phyloP scores from a whole-genome alignment of 2,329 filamentous ascomycete genomes.

The Cercospora berteroae region DNA sequence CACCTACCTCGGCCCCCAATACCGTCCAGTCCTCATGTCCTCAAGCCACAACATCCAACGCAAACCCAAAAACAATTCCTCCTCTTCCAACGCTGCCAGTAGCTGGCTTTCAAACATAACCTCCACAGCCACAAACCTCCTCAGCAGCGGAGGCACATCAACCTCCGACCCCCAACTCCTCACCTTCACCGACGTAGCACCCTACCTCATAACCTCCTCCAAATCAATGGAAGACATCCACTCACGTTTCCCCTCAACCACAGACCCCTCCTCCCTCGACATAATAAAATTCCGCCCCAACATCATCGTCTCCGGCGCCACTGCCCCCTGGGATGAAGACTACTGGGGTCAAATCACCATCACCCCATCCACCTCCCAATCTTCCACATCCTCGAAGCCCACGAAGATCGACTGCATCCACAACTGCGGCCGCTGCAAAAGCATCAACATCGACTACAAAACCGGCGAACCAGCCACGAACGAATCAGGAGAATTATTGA shows the following conservation, averaged over 20 bases:
- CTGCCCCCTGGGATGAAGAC: constrained; percentile 47
- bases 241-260: constrained; percentile 37
- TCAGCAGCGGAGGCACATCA: constrained; percentile 1
- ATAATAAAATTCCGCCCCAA: constrained; percentile 50
- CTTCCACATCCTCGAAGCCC: background rate
- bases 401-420: constrained; percentile 42
- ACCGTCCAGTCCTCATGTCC: constrained; percentile 43
- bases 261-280: constrained; percentile 33
- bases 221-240: constrained; percentile 68
- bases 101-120: constrained; percentile 38
- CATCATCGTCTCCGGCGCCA: constrained; percentile 45
- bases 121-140: constrained; percentile 27
- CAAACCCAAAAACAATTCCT: background rate
- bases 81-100: too few relatives aligned
- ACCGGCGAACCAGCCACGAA: constrained; percentile 44
- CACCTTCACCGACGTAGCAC: constrained; percentile 71
- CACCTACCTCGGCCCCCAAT: constrained; percentile 45
- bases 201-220: constrained; percentile 69
- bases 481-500: constrained; percentile 44
- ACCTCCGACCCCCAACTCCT: constrained; percentile 42
- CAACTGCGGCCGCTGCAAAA: constrained; percentile 49
- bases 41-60: constrained; percentile 17
- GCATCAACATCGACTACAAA: constrained; percentile 49
- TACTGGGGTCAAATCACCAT: constrained; percentile 45
- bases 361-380: constrained; percentile 10